Percentiles rank a stretch among this genome's conserved stretches.
Conservation (phyloP, 306 rosid species). For the Castanospermum australe region DNA sequence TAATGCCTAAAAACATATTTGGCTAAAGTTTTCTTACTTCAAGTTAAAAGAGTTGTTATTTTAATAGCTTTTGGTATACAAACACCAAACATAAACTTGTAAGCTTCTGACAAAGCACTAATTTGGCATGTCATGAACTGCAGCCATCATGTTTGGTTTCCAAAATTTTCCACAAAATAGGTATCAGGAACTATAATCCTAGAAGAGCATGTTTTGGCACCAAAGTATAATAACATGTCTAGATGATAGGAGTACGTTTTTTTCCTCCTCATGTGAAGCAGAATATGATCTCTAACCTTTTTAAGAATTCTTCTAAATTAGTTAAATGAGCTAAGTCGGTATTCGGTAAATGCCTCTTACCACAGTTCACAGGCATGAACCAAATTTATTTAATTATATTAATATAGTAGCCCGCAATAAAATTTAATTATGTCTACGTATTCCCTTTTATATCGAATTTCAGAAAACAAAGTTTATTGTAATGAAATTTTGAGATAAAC, state of each 20-base stretch:
- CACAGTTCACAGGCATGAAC: neutral
- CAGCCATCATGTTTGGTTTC: conserved; percentile 29
- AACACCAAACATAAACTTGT: conserved; percentile 1
- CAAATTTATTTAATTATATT: no score
- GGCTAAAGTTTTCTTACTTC: conserved; percentile 9
- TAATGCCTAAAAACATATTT: neutral
- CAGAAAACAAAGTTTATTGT: neutral
- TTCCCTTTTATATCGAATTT: neutral
- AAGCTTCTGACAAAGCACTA: conserved; percentile 31
- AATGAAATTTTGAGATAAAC: neutral
- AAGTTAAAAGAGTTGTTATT: conserved; percentile 14
- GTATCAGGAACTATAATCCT: conserved; percentile 10
- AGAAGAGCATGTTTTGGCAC: conserved; percentile 43
- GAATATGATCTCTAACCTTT: conserved; percentile 34
- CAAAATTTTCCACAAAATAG: conserved; percentile 33
- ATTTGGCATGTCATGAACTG: conserved; percentile 36
- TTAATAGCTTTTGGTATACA: conserved; percentile 19
- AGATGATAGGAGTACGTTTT: conserved; percentile 38
- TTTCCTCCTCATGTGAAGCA: conserved; percentile 40
- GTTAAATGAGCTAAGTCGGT: conserved; percentile 24
- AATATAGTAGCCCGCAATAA: neutral
- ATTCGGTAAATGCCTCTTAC: conserved; percentile 23
- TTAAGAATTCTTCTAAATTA: conserved; percentile 34
- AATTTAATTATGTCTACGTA: neutral
- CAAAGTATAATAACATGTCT: conserved; percentile 54